Evolutionary conservation across 73 alveolate species (phyloP), one percentile per base, ranked within the genome.

Genomic region (Tetrahymena borealis): DNA sequence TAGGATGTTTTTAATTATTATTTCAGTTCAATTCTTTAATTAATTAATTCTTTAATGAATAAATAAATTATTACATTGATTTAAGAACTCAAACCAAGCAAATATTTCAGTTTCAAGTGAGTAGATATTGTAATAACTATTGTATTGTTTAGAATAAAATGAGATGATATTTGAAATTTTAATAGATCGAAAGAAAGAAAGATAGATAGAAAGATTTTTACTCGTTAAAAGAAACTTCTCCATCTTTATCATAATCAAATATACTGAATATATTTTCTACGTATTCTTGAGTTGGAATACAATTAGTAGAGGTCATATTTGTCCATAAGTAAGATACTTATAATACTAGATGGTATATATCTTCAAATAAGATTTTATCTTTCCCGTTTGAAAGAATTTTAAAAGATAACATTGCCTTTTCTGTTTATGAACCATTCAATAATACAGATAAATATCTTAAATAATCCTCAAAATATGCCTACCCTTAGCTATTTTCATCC

Each of bases 231-330:
- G 91, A 90, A 6, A 93, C 95, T 15, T 79, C 40, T 2, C 95
- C 95, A 40, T 93, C 95, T 40, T 93, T 78, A 85, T 93, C 93
- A 24, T 85, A 37, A 93, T 93, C 95, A 93, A 93, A 93, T 24
- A 93, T 42, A 38, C 93, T 18, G 40, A 93, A 93, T 78, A 93
- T 93, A 31, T 90, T 92, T 6, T 90, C 78, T n/a, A 93, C 90
- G 35, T 79, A 42, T 33, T 93, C 95, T 16, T 93, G 78, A 33
- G 78, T 93, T 11, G 95, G 95, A 43, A 90, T 93, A n/a, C 91
- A 39, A 6, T 93, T 93, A 15, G 93, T 78, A 3, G 93, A 91
- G 31, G 95, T 93, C 31, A 93, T 93, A 20, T 91, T 79, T 31
- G 90, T 90, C 95, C 95, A 93, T n/a, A 93, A 90, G 32, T 93